Conservation (phyloP, 768 basidiomycete genomes). For the Lactarius hengduanensis region DNA sequence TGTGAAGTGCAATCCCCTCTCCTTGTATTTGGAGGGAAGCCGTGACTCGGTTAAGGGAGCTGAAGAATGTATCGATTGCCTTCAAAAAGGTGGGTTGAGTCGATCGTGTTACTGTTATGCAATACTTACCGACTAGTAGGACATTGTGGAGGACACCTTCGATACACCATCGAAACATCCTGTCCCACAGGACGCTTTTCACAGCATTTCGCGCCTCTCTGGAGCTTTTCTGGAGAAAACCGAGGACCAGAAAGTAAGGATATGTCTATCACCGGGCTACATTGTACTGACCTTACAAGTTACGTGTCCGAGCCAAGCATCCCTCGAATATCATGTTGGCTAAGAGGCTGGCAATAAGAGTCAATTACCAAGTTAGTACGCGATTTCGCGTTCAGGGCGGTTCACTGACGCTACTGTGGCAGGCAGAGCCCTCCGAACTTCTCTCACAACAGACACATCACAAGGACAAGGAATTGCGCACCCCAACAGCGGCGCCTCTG, state of each 20-base stretch:
- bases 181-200: constrained; percentile 49
- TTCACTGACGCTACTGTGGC: constrained; percentile 17
- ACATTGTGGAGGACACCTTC: constrained; percentile 36
- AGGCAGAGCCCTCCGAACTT: constrained; percentile 18
- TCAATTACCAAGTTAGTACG: constrained; percentile 43
- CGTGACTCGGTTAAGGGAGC: constrained; percentile 51
- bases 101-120: neutral
- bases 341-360: constrained; percentile 52
- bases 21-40: constrained; percentile 58
- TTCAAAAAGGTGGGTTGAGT: constrained; percentile 48
- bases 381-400: neutral
- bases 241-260: constrained; percentile 47
- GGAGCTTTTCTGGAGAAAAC: constrained; percentile 61
- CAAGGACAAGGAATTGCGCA: constrained; percentile 7
- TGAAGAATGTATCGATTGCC: constrained; percentile 42
- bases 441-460: constrained; percentile 12
- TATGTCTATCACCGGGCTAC: constrained; percentile 16
- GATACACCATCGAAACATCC: constrained; percentile 46
- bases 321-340: constrained; percentile 42
- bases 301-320: constrained; percentile 55
- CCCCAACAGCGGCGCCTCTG: constrained; percentile 13
- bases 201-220: constrained; percentile 64
- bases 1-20: constrained; percentile 53
- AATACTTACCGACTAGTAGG: constrained; percentile 27
- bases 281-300: constrained; percentile 36